These are phyloP conservation scores for Alternaria infectoria DNA, from an alignment of 2,329 filamentous ascomycete species.

Conservation along the genomic window DNA sequence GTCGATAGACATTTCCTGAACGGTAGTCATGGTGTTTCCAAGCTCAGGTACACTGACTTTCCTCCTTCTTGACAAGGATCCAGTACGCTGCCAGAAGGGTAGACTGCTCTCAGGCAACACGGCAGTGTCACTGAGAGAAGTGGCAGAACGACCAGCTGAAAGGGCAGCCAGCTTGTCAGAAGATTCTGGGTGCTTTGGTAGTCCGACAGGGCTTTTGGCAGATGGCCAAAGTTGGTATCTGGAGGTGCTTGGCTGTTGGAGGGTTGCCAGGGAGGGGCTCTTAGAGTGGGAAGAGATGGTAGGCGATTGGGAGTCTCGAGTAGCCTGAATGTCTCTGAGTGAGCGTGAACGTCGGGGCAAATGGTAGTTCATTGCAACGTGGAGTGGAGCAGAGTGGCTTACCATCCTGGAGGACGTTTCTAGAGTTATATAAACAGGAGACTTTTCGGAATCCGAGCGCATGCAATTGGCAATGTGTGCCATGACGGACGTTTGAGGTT, in stretches of 20 bases:
- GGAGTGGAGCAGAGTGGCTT: constrained; percentile 29
- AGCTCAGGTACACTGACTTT: constrained; percentile 52
- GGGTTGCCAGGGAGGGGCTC: constrained; percentile 37
- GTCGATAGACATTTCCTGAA: constrained; percentile 47
- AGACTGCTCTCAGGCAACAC: constrained; percentile 35
- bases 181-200: constrained; percentile 22
- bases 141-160: constrained; percentile 47
- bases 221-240: constrained; percentile 49
- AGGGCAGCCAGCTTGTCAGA: constrained; percentile 46
- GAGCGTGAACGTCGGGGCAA: constrained; percentile 44
- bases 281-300: constrained; percentile 25
- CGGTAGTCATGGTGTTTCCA: constrained; percentile 47
- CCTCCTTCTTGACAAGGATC: constrained; percentile 47
- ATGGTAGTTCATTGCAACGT: constrained; percentile 40
- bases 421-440: constrained; percentile 47
- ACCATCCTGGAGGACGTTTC: constrained; percentile 45
- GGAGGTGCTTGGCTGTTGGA: constrained; percentile 30
- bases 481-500: constrained; percentile 48
- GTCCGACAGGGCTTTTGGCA: constrained; percentile 37
- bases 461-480: constrained; percentile 54
- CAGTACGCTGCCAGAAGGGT: constrained; percentile 45
- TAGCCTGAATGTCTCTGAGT: constrained; percentile 42
- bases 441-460: constrained; percentile 40
- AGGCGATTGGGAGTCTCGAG: constrained; percentile 27
- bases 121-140: constrained; percentile 50